These are phyloP conservation scores for Heterobasidion irregulare DNA, from an alignment of 1,284 basidiomycete species.

Conservation along the genomic window DNA sequence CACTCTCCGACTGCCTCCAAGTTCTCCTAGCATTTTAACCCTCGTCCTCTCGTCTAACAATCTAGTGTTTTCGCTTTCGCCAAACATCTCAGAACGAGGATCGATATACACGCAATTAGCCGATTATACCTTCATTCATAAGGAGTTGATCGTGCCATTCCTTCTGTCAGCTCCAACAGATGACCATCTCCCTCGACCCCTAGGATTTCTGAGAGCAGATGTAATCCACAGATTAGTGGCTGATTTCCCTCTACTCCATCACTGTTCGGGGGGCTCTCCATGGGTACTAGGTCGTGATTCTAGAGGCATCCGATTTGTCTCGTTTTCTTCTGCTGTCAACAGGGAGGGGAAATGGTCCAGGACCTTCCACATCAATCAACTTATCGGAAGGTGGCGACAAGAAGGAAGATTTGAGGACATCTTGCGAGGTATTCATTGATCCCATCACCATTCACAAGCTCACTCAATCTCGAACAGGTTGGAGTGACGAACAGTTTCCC, in stretches of 20 bases:
- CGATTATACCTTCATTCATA: neutral
- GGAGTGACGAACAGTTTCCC: conserved; percentile 26
- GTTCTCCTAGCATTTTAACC: neutral
- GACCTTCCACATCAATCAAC: neutral
- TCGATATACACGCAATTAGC: neutral
- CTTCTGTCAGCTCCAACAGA: neutral
- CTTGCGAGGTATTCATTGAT: conserved; percentile 1
- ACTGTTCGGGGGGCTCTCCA: neutral
- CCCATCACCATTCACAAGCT: neutral
- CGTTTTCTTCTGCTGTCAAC: neutral
- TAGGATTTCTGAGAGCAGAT: neutral
- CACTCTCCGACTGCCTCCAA: neutral
- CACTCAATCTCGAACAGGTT: conserved; percentile 6
- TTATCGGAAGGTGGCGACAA: neutral
- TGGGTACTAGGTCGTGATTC: neutral
- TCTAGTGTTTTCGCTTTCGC: neutral
- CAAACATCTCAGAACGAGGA: neutral
- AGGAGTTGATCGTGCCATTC: neutral
- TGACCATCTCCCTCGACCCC: neutral
- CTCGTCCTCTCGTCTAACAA: neutral
- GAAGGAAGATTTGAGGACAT: neutral
- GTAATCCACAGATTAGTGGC: neutral
- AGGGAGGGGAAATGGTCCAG: neutral
- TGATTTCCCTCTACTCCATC: too few relatives aligned
- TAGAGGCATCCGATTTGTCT: neutral